Conservation (phyloP, 345 rosid species). For the Cardamine resedifolia region DNA sequence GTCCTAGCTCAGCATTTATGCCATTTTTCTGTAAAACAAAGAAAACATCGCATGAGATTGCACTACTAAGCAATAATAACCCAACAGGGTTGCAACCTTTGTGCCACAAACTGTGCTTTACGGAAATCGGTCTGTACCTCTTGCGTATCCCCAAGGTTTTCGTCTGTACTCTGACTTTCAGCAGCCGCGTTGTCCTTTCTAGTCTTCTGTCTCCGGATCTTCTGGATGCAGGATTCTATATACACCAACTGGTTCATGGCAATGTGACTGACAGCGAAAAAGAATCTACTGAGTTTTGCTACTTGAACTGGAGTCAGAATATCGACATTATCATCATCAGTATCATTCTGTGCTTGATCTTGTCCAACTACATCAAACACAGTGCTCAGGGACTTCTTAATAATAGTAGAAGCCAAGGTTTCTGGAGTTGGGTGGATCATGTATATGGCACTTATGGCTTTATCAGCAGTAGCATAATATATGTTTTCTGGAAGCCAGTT, state of each 20-base stretch:
- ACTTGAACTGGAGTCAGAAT: conserved; percentile 61
- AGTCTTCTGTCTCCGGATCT: conserved; percentile 84
- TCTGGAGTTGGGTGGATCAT: conserved; percentile 90
- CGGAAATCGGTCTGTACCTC: conserved; percentile 23
- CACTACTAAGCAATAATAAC: not conserved
- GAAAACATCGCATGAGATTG: conserved; percentile 11
- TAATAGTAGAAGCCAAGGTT: conserved; percentile 64
- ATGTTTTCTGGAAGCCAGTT: conserved; percentile 86
- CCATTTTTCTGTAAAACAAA: conserved; percentile 55
- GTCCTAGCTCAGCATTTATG: conserved; percentile 92
- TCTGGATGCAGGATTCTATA: conserved; percentile 79
- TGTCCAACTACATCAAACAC: conserved; percentile 53
- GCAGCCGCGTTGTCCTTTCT: conserved; percentile 48
- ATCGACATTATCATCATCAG: conserved; percentile 30
- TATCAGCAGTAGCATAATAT: conserved; percentile 90
- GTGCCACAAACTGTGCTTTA: conserved; percentile 10
- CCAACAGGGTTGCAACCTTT: not conserved
- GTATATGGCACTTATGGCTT: conserved; percentile 83
- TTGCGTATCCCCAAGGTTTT: conserved; percentile 24
- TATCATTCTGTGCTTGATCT: conserved; percentile 50
- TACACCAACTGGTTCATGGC: conserved; percentile 97
- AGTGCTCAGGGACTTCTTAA: conserved; percentile 63
- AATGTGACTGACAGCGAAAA: conserved; percentile 79
- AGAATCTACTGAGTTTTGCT: conserved; percentile 74
- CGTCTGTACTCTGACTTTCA: conserved; percentile 43